These are phyloP conservation scores for Pyrus bretschneideri DNA, from an alignment of 306 rosid species.

Conservation along the genomic window DNA sequence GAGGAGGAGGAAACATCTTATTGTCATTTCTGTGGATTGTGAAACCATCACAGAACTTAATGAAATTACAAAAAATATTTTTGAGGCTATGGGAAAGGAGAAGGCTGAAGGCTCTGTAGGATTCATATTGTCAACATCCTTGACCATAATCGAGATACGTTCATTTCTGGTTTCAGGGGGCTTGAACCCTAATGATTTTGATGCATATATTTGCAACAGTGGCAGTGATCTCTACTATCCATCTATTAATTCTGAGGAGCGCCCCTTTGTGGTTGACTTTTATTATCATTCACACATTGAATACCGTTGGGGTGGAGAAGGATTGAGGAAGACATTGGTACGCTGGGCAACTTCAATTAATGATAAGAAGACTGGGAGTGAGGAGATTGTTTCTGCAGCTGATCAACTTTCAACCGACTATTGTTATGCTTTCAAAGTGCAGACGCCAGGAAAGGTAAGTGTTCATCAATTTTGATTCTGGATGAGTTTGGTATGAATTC, in stretches of 20 bases:
- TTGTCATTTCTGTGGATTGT: constrained; percentile 83
- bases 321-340: constrained; percentile 83
- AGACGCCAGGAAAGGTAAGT: constrained; percentile 64
- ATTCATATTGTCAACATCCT: constrained; percentile 82
- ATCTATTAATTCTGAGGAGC: constrained; percentile 69
- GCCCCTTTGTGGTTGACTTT: constrained; percentile 81
- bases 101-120: constrained; percentile 87
- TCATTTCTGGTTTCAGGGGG: constrained; percentile 73
- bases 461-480: neutral
- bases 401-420: constrained; percentile 92
- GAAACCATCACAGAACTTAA: constrained; percentile 54
- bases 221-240: constrained; percentile 98
- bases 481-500: constrained; percentile 15
- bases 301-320: constrained; percentile 98
- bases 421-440: constrained; percentile 82
- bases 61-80: constrained; percentile 57
- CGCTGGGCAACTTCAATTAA: constrained; percentile 74
- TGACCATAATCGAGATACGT: constrained; percentile 75
- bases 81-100: constrained; percentile 68
- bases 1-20: constrained; percentile 82
- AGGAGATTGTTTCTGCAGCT: constrained; percentile 49
- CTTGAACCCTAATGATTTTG: constrained; percentile 76
- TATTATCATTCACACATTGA: constrained; percentile 97
- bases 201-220: constrained; percentile 94
- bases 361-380: constrained; percentile 46